A percentile compares a stretch with the other conserved stretches of the same genome.
Conservation (phyloP, 176 grass and related monocot species). For the Alloteropsis semialata region DNA sequence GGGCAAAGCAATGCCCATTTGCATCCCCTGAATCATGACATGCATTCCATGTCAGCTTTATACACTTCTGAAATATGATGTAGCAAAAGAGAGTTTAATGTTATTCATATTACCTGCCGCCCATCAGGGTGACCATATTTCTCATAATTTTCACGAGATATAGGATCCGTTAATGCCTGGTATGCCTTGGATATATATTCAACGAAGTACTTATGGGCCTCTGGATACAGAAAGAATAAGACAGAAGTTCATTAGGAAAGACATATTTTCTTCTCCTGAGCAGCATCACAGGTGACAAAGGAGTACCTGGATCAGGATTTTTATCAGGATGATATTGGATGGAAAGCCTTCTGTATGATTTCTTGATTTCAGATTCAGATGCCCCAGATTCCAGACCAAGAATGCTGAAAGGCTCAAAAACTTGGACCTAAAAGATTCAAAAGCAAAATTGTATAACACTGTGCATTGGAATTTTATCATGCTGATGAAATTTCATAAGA, state of each 20-base stretch:
- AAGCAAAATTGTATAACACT: constrained; percentile 25
- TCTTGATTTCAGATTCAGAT: constrained; percentile 88
- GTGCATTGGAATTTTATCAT: neutral
- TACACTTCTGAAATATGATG: constrained; percentile 1
- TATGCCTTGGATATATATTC: constrained; percentile 99
- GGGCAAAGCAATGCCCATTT: constrained; percentile 99
- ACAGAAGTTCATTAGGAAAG: neutral
- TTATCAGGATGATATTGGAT: constrained; percentile 99
- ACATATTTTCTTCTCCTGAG: constrained; percentile 15
- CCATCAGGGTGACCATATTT: constrained; percentile 99
- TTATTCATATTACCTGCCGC: constrained; percentile 69
- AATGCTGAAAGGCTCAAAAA: constrained; percentile 97
- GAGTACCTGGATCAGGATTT: constrained; percentile 93
- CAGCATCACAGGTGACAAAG: neutral
- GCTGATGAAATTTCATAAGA: neutral
- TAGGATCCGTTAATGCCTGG: constrained; percentile 90
- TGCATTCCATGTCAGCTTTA: constrained; percentile 19
- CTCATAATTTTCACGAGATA: constrained; percentile 98
- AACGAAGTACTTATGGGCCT: constrained; percentile 95
- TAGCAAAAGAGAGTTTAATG: neutral
- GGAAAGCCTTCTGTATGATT: constrained; percentile 91
- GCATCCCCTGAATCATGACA: constrained; percentile 57
- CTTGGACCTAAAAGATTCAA: constrained; percentile 62
- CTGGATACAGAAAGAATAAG: constrained; percentile 45
- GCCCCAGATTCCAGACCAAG: constrained; percentile 87